A percentile compares a stretch with the other conserved stretches of the same genome.
Evolutionary conservation across 2,329 filamentous ascomycete genomes (phyloP).

Genomic region (Alternaria triticina): DNA sequence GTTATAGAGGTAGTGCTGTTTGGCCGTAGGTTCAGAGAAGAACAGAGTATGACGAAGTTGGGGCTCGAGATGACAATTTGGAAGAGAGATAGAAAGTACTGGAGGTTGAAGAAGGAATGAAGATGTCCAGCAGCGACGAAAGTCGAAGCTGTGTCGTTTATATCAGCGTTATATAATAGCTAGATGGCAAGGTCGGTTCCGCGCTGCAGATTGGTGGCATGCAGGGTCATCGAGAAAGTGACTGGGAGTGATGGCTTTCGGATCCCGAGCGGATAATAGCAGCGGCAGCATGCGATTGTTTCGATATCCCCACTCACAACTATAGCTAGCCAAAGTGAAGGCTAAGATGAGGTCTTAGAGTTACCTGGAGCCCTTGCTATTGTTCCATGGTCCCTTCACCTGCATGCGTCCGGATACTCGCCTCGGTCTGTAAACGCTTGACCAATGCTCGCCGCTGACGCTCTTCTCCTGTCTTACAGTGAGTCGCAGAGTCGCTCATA

Average conservation of each 20-base stretch:
- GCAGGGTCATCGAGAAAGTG: slow-evolving; percentile 10
- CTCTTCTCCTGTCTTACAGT: slow-evolving; percentile 21
- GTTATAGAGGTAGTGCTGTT: not conserved
- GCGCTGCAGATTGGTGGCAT: not conserved
- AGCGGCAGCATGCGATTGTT: slow-evolving; percentile 6
- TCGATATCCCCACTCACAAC: slow-evolving; percentile 13
- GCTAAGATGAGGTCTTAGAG: slow-evolving; percentile 1
- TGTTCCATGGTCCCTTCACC: slow-evolving; percentile 25
- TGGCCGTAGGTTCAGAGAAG: not conserved
- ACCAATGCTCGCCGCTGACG: slow-evolving; percentile 8
- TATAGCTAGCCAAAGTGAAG: not conserved
- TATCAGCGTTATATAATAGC: slow-evolving; percentile 5
- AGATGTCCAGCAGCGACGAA: not conserved
- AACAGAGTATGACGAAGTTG: not conserved
- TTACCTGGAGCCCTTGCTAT: slow-evolving; percentile 25
- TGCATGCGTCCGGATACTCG: slow-evolving; percentile 2
- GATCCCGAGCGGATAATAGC: slow-evolving; percentile 15
- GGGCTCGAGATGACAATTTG: not conserved
- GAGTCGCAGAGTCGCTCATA: not conserved
- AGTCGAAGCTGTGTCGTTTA: not conserved
- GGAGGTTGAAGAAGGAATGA: slow-evolving; percentile 6
- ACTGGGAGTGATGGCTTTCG: slow-evolving; percentile 11
- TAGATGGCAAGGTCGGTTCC: not conserved
- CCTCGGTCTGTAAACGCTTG: slow-evolving; percentile 4
- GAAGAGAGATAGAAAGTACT: not conserved